Evolutionary conservation across 352 stramenopile species (phyloP).

Genomic region (Globisporangium canariense): DNA sequence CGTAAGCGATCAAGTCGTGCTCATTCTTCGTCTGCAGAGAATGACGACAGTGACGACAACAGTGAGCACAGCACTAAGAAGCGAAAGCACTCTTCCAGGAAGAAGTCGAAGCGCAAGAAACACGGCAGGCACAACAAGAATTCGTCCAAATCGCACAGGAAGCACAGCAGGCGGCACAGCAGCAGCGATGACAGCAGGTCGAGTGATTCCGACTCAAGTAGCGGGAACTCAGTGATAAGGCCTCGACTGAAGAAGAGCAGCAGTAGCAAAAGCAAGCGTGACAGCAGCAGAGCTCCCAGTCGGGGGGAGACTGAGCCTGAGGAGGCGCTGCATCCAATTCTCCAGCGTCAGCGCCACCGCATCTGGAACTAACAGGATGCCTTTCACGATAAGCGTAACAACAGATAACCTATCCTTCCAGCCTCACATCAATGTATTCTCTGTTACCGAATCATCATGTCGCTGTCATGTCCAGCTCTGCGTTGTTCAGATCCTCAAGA

Average conservation of each 20-base stretch:
- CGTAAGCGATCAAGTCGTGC: slow-evolving; percentile 2
- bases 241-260: slow-evolving; percentile 1
- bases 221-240: neutral
- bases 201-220: neutral
- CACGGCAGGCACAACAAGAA: slow-evolving; percentile 14
- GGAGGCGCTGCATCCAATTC: slow-evolving; percentile 19
- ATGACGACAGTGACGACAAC: slow-evolving; percentile 4
- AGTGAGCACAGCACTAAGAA: slow-evolving; percentile 12
- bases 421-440: neutral
- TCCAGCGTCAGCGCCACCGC: slow-evolving; percentile 30
- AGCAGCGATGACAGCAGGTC: slow-evolving; percentile 5
- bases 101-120: slow-evolving; percentile 22
- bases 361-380: slow-evolving; percentile 31
- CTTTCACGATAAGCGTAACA: neutral
- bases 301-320: neutral
- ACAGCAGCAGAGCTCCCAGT: slow-evolving; percentile 1
- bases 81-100: slow-evolving; percentile 14
- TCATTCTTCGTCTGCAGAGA: neutral
- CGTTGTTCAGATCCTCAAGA: slow-evolving; percentile 33
- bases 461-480: slow-evolving; percentile 8
- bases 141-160: slow-evolving; percentile 15
- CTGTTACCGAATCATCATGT: neutral
- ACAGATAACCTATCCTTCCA: neutral
- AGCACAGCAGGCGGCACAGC: neutral
- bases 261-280: neutral